Base-by-base conservation (phyloP, 1,284 basidiomycete genomes). In the Irpex sp. region DNA sequence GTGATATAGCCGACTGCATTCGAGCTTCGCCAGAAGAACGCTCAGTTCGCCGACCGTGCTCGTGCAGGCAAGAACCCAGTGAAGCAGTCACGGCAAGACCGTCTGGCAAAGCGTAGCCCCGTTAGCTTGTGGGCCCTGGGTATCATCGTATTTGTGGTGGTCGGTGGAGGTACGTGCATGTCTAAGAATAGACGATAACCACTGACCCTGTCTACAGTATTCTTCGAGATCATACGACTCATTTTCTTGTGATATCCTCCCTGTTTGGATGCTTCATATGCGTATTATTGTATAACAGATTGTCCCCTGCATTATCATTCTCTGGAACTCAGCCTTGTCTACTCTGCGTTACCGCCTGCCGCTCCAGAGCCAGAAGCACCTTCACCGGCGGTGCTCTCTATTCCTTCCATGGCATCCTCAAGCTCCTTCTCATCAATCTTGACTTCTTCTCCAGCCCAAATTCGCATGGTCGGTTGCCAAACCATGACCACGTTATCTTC, bases 401-500 rank as follows among this genome's bases (percentile, higher is more conserved):
- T 71, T 21, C 88, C 90, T 70, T 92, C 86, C 90, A 92, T 92
- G 2, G 82, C 81, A 31, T 65, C 79, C 74, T 94, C 92, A 58
- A 94, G 78, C 72, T 93, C 91, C 69, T 85, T 86, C 68, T 89
- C 88, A 62, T 92, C 88, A 49, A 93, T 81, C 71, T 85, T 89
- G 59, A 92, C 84, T 66, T 89, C 89, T 64, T 93, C 91, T 5
- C 89, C 89, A 1, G 92, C 91, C 91, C 91, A 94, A 38, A 95
- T 86, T 4, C 91, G 88, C 82, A 91, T 91, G 13, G 91, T 93
- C 9, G 93, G 93, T 70, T 92, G 90, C 93, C 93, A 95, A 4
- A 94, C 84, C 89, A 93, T 93, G 47, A 92, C 82, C 40, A 95
- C 84, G 66, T 95, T 95, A 73, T 95, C 93, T 73, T 95, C 93